These are phyloP conservation scores for Galerina marginata DNA, from an alignment of 768 basidiomycete genomes.

Conservation along the genomic window DNA sequence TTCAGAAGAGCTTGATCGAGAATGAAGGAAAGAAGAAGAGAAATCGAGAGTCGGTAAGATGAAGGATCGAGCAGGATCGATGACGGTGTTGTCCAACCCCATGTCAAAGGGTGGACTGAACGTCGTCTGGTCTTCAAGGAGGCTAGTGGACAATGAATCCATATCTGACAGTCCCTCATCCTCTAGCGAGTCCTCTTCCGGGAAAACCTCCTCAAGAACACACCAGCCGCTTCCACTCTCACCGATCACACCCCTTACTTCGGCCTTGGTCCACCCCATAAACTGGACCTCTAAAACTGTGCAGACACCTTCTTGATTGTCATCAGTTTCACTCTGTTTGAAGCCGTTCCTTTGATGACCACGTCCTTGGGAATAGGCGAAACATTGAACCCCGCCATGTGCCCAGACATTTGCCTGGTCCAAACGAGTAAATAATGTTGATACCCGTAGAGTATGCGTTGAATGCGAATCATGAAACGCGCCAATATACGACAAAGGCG, in stretches of 20 bases:
- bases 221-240: conserved; percentile 81
- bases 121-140: conserved; percentile 30
- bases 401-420: conserved; percentile 75
- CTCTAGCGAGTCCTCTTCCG: conserved; percentile 26
- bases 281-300: conserved; percentile 74
- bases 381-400: conserved; percentile 59
- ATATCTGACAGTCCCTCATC: conserved; percentile 28
- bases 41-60: conserved; percentile 81
- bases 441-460: conserved; percentile 66
- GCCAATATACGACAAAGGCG: conserved; percentile 60
- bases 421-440: conserved; percentile 71
- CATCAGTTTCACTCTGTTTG: conserved; percentile 20
- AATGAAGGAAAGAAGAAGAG: conserved; percentile 50
- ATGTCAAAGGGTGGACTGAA: conserved; percentile 1
- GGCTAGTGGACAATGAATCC: conserved; percentile 26
- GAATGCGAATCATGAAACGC: conserved; percentile 57
- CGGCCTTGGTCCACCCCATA: conserved; percentile 70
- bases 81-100: conserved; percentile 18
- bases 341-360: conserved; percentile 22
- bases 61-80: conserved; percentile 71
- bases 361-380: conserved; percentile 58
- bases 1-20: conserved; percentile 8
- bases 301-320: conserved; percentile 55
- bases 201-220: conserved; percentile 60
- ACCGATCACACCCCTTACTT: conserved; percentile 72